These are phyloP conservation scores for Rhizopogon salebrosus DNA, from an alignment of 768 basidiomycete species.

Conservation along the genomic window DNA sequence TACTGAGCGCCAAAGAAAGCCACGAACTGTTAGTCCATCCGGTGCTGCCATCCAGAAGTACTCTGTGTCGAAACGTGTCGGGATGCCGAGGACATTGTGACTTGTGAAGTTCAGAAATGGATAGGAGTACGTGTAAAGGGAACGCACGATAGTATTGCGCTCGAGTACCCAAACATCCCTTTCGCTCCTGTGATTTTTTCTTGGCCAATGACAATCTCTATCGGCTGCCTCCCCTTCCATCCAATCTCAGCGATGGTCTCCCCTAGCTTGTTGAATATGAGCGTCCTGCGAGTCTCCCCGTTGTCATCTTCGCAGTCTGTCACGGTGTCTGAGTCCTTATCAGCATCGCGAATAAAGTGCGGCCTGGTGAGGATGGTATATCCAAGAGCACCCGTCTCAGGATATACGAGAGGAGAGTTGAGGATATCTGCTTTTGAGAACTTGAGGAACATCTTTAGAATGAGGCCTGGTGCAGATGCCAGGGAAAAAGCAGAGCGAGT, in stretches of 20 bases:
- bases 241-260: constrained; percentile 39
- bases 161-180: constrained; percentile 53
- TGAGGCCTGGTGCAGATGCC: neutral
- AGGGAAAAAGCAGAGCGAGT: neutral
- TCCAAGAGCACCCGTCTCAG: constrained; percentile 42
- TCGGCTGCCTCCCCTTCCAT: constrained; percentile 50
- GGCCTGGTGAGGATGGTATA: constrained; percentile 45
- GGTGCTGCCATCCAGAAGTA: constrained; percentile 57
- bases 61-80: constrained; percentile 59
- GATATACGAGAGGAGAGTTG: constrained; percentile 48
- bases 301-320: constrained; percentile 22
- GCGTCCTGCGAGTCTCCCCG: constrained; percentile 34
- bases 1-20: neutral
- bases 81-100: constrained; percentile 54
- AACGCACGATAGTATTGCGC: constrained; percentile 49
- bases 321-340: constrained; percentile 24
- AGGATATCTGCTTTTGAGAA: constrained; percentile 56
- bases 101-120: constrained; percentile 23
- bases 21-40: constrained; percentile 45
- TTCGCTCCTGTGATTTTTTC: constrained; percentile 47
- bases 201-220: constrained; percentile 44
- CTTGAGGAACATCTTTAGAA: constrained; percentile 46
- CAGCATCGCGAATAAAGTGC: constrained; percentile 23
- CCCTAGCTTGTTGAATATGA: constrained; percentile 38
- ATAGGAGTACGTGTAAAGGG: neutral